Base-by-base conservation (phyloP, 2,329 filamentous ascomycete genomes). In the Fusarium fujikuroi region DNA sequence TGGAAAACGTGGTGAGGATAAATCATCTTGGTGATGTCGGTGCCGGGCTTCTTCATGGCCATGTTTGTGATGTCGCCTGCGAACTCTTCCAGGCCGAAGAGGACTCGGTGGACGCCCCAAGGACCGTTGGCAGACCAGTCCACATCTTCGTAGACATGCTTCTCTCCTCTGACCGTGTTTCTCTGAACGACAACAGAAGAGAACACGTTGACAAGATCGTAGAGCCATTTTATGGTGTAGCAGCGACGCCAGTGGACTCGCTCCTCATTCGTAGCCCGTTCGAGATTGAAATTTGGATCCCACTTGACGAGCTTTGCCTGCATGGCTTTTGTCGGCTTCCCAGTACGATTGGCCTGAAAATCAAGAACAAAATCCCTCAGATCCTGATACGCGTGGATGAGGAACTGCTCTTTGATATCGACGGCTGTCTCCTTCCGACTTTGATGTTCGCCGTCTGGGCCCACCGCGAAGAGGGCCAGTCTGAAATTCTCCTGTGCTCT, bases 151-250 rank as follows among this genome's bases (percentile, higher is more conserved):
- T 54, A 54, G 23, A 54, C 23, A 54, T 40, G 50, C 23, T 54
- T 54, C 15, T 54, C 50, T 18, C 50, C 50, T 54, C 34, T 39
- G 19, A 54, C 10, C 0, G 14, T 54, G 19, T 54, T 54, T 30
- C 50, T 39, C 23, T 54, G 50, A 18, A 54, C 50, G 3, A 54
- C 50, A 7, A 40, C 32, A n/a, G 50, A 54, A 1, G 84, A 84
- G 61, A 82, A 86, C 9, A 85, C 32, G 57, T 86, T 87, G 70
- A 88, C 84, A 10, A 88, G 72, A 60, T 87, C 85, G 66, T 87
- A 88, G 0, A 88, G 81, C 85, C 85, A 87, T 65, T 84, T 86
- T 66, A 88, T 86, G 4, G 83, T 86, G 60, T 86, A 88, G 1
- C 77, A 72, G 4, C 85, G 83, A 11, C 86, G 84, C 86, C 86